phyloP scores from a whole-genome alignment of 805 yeast species.

The Myxozyma melibiosi region DNA sequence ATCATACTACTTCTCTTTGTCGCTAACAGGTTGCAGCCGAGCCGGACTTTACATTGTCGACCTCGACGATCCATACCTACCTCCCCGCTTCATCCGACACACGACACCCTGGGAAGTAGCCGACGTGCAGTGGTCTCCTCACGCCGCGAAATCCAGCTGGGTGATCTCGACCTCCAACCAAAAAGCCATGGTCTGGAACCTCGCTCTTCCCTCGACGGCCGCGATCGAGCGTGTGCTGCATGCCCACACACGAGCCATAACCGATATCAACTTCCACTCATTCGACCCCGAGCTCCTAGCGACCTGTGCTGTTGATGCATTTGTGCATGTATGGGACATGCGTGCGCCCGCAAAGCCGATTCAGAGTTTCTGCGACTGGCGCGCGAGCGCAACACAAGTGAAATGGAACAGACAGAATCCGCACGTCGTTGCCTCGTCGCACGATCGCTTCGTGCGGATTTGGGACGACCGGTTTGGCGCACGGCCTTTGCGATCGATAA shows the following conservation, averaged over 20 bases:
- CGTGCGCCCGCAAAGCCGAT: slow-evolving; percentile 73
- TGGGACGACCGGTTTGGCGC: slow-evolving; percentile 92
- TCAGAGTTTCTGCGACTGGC: slow-evolving; percentile 86
- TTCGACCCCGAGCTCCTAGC: slow-evolving; percentile 83
- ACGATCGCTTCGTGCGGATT: slow-evolving; percentile 73
- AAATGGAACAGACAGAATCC: slow-evolving; percentile 86
- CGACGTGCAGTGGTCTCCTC: slow-evolving; percentile 98
- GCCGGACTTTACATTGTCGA: slow-evolving; percentile 88
- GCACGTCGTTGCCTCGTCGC: slow-evolving; percentile 79
- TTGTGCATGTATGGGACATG: slow-evolving; percentile 87
- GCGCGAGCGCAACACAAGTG: slow-evolving; percentile 92
- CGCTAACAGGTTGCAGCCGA: slow-evolving; percentile 39
- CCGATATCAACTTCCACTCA: slow-evolving; percentile 93
- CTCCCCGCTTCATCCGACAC: slow-evolving; percentile 92
- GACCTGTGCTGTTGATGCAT: slow-evolving; percentile 91
- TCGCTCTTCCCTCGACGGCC: slow-evolving; percentile 65
- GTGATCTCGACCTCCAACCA: slow-evolving; percentile 93
- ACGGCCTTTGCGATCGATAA: slow-evolving; percentile 63
- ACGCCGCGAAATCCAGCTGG: slow-evolving; percentile 81
- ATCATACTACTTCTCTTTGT: slow-evolving; percentile 26
- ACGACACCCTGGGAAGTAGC: slow-evolving; percentile 98
- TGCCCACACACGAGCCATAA: slow-evolving; percentile 88
- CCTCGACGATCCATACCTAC: slow-evolving; percentile 90
- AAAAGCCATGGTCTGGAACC: slow-evolving; percentile 92
- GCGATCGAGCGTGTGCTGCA: slow-evolving; percentile 89